Conservation (phyloP, 148 eudicot species). For the Persicaria tinctoria region DNA sequence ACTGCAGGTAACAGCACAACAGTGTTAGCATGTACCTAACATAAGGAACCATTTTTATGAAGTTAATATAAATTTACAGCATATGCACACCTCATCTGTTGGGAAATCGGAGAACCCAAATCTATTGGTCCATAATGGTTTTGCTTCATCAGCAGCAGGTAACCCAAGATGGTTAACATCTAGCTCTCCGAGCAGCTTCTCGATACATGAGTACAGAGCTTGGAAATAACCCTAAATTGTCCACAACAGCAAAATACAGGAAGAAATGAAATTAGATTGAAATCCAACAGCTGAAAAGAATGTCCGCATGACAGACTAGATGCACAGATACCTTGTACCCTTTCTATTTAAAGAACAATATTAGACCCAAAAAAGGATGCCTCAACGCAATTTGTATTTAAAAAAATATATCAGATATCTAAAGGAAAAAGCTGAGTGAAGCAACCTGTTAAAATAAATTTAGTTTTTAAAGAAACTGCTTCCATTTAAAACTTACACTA, state of each 20-base stretch:
- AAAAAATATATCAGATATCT: neutral
- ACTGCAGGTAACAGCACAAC: slow-evolving; percentile 28
- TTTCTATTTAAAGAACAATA: neutral
- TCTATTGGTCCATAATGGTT: slow-evolving; percentile 59
- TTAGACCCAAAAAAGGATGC: neutral
- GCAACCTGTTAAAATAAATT: too few species aligned
- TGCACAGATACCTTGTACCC: too few species aligned
- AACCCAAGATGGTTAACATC: slow-evolving; percentile 54
- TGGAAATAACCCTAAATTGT: slow-evolving; percentile 70
- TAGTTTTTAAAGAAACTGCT: too few species aligned
- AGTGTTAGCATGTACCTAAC: neutral
- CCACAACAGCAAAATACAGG: neutral
- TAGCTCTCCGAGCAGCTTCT: slow-evolving; percentile 40
- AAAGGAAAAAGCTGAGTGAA: neutral
- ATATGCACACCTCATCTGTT: slow-evolving; percentile 34
- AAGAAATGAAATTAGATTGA: neutral
- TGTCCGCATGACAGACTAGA: neutral
- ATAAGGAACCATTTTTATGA: neutral
- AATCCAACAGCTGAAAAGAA: neutral
- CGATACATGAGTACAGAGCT: slow-evolving; percentile 56
- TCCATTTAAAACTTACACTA: too few species aligned
- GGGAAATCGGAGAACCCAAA: slow-evolving; percentile 55
- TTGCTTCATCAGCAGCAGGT: slow-evolving; percentile 87
- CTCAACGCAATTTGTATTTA: neutral
- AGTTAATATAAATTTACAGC: neutral